Percentiles rank a stretch among this genome's conserved stretches.
These are phyloP conservation scores for Calonectria montana DNA, from an alignment of 2,329 filamentous ascomycete genomes.

Conservation along the genomic window DNA sequence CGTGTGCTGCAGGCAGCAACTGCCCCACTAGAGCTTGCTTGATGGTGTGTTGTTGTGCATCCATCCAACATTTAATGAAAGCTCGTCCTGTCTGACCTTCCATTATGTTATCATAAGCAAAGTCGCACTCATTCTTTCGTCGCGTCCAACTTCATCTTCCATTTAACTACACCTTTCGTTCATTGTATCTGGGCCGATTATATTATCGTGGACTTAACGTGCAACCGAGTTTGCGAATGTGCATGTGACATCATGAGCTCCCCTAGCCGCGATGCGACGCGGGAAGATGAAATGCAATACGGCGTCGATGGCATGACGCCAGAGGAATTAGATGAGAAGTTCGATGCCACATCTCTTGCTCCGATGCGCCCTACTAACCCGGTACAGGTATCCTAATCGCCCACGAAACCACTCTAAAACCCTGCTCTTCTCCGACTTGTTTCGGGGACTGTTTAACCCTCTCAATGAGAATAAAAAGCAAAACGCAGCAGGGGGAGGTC, in stretches of 20 bases:
- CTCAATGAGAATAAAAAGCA: slow-evolving; percentile 83
- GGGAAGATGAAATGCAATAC: slow-evolving; percentile 67
- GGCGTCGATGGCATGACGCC: slow-evolving; percentile 50
- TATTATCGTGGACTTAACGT: background rate
- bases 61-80: slow-evolving; percentile 1
- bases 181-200: background rate
- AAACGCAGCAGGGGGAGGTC: slow-evolving; percentile 66
- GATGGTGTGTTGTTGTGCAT: background rate
- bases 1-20: background rate
- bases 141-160: background rate
- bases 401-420: slow-evolving; percentile 85
- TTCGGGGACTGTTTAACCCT: slow-evolving; percentile 83
- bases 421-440: slow-evolving; percentile 84
- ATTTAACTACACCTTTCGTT: background rate
- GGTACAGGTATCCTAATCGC: slow-evolving; percentile 80
- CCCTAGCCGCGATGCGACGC: slow-evolving; percentile 51
- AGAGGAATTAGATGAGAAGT: slow-evolving; percentile 60
- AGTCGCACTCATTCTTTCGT: background rate
- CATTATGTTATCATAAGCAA: background rate
- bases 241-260: slow-evolving; percentile 23
- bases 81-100: background rate
- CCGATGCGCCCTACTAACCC: slow-evolving; percentile 19
- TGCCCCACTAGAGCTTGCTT: background rate
- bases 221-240: background rate
- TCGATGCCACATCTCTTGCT: background rate